These are phyloP conservation scores for Trichoderma harzianum DNA, from an alignment of 2,329 filamentous ascomycete genomes.

Conservation along the genomic window DNA sequence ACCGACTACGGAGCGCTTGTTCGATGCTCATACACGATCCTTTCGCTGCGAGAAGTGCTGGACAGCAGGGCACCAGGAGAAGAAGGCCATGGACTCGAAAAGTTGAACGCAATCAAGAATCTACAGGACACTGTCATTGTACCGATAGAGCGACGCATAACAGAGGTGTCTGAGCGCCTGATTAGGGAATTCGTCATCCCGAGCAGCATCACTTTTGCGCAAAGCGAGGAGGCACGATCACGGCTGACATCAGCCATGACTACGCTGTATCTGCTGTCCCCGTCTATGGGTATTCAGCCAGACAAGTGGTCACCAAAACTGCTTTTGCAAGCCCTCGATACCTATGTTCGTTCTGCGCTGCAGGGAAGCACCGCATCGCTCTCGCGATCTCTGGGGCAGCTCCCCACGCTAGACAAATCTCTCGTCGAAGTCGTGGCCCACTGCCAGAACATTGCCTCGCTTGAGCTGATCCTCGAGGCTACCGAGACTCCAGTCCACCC, in stretches of 20 bases:
- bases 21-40: slow-evolving; percentile 74
- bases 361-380: slow-evolving; percentile 75
- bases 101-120: slow-evolving; percentile 67
- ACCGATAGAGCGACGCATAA: slow-evolving; percentile 71
- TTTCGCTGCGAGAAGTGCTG: slow-evolving; percentile 72
- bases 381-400: slow-evolving; percentile 69
- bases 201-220: slow-evolving; percentile 54
- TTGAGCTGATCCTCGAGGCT: slow-evolving; percentile 72
- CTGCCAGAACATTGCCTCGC: slow-evolving; percentile 87
- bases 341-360: slow-evolving; percentile 76
- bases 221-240: slow-evolving; percentile 70
- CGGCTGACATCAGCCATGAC: slow-evolving; percentile 70
- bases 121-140: slow-evolving; percentile 66
- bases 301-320: slow-evolving; percentile 64
- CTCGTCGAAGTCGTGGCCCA: slow-evolving; percentile 76
- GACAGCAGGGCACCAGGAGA: slow-evolving; percentile 64
- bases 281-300: slow-evolving; percentile 51
- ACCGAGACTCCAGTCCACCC: slow-evolving; percentile 69
- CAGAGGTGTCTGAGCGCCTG: slow-evolving; percentile 70
- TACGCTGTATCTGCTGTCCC: slow-evolving; percentile 78
- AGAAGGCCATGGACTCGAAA: slow-evolving; percentile 73
- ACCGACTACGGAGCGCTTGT: slow-evolving; percentile 78
- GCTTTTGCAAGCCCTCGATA: slow-evolving; percentile 72
- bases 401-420: slow-evolving; percentile 78
- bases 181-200: slow-evolving; percentile 78